phyloP scores from a whole-genome alignment of 805 yeast species.

The Monosporozyma yasuniensis region DNA sequence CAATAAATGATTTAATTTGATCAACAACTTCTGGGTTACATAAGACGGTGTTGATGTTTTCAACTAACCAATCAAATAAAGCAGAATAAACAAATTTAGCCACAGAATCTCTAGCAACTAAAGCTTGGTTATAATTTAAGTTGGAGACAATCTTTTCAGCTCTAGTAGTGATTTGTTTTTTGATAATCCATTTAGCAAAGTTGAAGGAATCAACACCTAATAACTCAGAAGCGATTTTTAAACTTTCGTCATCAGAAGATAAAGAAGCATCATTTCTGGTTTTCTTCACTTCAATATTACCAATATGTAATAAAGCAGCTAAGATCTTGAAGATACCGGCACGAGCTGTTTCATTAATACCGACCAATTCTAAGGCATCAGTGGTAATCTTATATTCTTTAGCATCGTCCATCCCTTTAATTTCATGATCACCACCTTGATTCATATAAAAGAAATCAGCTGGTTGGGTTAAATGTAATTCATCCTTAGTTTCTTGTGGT shows the following conservation, averaged over 20 bases:
- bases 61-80: constrained; percentile 90
- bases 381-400: constrained; percentile 68
- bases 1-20: constrained; percentile 67
- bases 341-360: constrained; percentile 54
- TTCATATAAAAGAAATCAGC: constrained; percentile 72
- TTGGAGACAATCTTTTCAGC: constrained; percentile 84
- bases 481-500: constrained; percentile 40
- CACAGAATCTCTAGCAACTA: constrained; percentile 93
- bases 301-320: constrained; percentile 85
- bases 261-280: constrained; percentile 77
- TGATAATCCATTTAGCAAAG: constrained; percentile 86
- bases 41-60: constrained; percentile 69
- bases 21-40: constrained; percentile 62
- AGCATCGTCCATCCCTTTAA: constrained; percentile 74
- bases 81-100: constrained; percentile 90
- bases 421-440: constrained; percentile 71
- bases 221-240: constrained; percentile 73
- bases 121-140: constrained; percentile 71
- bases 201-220: constrained; percentile 65
- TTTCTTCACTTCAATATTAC: constrained; percentile 81
- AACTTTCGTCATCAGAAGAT: constrained; percentile 77
- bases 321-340: constrained; percentile 63
- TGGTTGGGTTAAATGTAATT: constrained; percentile 53
- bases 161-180: constrained; percentile 87
- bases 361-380: constrained; percentile 71